These are phyloP conservation scores for Colletotrichum tropicale DNA, from an alignment of 2,329 filamentous ascomycete genomes.

Conservation along the genomic window DNA sequence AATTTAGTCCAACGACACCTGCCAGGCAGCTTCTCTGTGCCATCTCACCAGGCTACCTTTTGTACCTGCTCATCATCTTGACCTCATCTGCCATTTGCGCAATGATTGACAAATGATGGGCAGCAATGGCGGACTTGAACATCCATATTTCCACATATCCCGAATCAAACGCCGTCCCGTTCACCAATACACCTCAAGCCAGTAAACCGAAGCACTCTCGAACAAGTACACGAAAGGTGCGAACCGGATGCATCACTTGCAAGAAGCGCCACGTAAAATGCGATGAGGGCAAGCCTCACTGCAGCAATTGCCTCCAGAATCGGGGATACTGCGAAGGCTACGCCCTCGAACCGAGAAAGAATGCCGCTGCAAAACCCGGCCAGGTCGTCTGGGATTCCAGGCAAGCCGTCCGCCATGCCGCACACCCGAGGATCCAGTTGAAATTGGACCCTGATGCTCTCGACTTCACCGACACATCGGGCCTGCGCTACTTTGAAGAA, in stretches of 20 bases:
- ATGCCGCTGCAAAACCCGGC: neutral
- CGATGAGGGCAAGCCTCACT: slow-evolving; percentile 22
- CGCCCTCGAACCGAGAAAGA: slow-evolving; percentile 7
- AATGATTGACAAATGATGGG: neutral
- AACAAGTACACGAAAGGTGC: slow-evolving; percentile 20
- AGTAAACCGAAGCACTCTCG: slow-evolving; percentile 17
- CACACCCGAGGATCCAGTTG: slow-evolving; percentile 8
- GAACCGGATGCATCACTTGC: slow-evolving; percentile 22
- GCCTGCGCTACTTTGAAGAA: slow-evolving; percentile 31
- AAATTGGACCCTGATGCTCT: slow-evolving; percentile 16
- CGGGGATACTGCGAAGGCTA: slow-evolving; percentile 22
- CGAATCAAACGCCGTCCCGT: neutral
- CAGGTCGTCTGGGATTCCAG: slow-evolving; percentile 29
- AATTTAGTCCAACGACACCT: neutral
- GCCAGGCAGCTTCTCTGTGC: neutral
- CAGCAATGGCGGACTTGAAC: neutral
- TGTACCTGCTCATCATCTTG: neutral
- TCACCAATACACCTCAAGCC: neutral
- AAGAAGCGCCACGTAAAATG: slow-evolving; percentile 23
- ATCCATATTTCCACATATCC: neutral
- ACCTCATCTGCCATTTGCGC: neutral
- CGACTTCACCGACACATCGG: slow-evolving; percentile 20
- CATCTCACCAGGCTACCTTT: neutral
- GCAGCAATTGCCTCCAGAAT: slow-evolving; percentile 19
- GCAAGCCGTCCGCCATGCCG: neutral